Conservation (phyloP, 225 moss, liverwort and hornwort species). For the Physcomitrellopsis africana region DNA sequence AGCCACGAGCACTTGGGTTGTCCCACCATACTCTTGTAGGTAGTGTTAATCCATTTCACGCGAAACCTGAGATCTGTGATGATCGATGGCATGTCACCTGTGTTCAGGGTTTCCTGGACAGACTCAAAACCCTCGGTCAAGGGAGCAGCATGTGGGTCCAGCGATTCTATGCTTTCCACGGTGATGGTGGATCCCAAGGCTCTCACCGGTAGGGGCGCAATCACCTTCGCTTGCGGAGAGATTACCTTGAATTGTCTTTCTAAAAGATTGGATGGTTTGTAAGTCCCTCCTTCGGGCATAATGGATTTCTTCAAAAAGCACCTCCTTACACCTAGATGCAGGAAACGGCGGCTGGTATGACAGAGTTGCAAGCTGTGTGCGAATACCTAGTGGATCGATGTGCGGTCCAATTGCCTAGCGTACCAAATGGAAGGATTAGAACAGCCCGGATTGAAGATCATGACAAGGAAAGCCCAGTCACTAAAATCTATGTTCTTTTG, state of each 20-base stretch:
- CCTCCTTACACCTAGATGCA: slow-evolving; percentile 45
- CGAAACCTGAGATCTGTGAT: slow-evolving; percentile 58
- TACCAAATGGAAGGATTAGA: neutral
- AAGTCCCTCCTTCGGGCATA: slow-evolving; percentile 38
- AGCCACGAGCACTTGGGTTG: slow-evolving; percentile 72
- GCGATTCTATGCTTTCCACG: slow-evolving; percentile 32
- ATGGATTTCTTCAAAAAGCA: slow-evolving; percentile 75
- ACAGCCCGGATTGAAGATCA: neutral
- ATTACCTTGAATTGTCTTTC: slow-evolving; percentile 33
- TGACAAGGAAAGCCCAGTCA: too few relatives aligned
- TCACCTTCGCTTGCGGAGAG: slow-evolving; percentile 44
- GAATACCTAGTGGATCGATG: slow-evolving; percentile 71
- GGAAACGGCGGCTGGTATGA: slow-evolving; percentile 46
- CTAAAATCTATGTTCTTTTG: neutral
- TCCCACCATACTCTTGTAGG: slow-evolving; percentile 69
- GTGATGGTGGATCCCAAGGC: slow-evolving; percentile 65
- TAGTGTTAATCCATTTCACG: slow-evolving; percentile 62
- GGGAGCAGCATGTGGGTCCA: slow-evolving; percentile 37
- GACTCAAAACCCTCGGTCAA: slow-evolving; percentile 44
- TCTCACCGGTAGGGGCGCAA: slow-evolving; percentile 53
- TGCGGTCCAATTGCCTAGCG: slow-evolving; percentile 52
- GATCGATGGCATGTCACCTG: slow-evolving; percentile 44
- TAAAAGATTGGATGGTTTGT: slow-evolving; percentile 15
- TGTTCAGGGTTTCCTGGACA: slow-evolving; percentile 54
- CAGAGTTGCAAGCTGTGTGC: slow-evolving; percentile 44